phyloP scores from a whole-genome alignment of 176 grass and related monocot genomes.

The Tillandsia leiboldiana region DNA sequence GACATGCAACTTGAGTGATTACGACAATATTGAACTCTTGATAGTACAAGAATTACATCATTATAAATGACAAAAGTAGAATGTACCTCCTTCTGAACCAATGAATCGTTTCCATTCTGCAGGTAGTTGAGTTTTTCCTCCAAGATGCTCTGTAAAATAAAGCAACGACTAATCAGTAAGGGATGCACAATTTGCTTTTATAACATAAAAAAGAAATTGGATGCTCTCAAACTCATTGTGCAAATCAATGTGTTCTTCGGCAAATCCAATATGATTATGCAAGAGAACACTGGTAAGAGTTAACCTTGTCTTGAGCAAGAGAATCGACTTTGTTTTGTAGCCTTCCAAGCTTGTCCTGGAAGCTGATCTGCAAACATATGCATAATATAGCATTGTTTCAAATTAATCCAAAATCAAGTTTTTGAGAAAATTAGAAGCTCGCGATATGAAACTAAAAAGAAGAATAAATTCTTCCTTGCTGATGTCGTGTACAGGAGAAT shows the following conservation, averaged over 20 bases:
- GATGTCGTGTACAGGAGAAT: neutral
- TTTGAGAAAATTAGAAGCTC: too few species aligned
- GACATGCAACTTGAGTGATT: neutral
- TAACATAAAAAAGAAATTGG: constrained; percentile 11
- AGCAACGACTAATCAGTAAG: constrained; percentile 9
- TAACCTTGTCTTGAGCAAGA: constrained; percentile 52
- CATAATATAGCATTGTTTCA: too few species aligned
- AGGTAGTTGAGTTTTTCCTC: constrained; percentile 55
- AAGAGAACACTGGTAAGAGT: constrained; percentile 15
- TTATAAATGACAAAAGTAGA: constrained; percentile 13
- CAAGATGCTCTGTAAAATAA: constrained; percentile 31
- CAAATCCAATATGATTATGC: neutral
- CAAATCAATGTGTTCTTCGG: constrained; percentile 14
- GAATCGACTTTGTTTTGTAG: constrained; percentile 45
- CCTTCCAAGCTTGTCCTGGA: constrained; percentile 46
- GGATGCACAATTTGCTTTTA: constrained; percentile 3
- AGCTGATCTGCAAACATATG: constrained; percentile 27
- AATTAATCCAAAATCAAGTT: too few species aligned
- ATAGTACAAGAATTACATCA: constrained; percentile 11
- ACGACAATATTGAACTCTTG: constrained; percentile 5
- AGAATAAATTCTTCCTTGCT: too few species aligned
- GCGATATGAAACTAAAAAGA: too few species aligned
- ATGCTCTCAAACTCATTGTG: constrained; percentile 14
- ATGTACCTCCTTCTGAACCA: constrained; percentile 64
- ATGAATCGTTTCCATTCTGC: constrained; percentile 43